Evolutionary conservation across 1,284 basidiomycete species (phyloP), one percentile per base, ranked within the genome.

Genomic region (Sporisorium exsertum): DNA sequence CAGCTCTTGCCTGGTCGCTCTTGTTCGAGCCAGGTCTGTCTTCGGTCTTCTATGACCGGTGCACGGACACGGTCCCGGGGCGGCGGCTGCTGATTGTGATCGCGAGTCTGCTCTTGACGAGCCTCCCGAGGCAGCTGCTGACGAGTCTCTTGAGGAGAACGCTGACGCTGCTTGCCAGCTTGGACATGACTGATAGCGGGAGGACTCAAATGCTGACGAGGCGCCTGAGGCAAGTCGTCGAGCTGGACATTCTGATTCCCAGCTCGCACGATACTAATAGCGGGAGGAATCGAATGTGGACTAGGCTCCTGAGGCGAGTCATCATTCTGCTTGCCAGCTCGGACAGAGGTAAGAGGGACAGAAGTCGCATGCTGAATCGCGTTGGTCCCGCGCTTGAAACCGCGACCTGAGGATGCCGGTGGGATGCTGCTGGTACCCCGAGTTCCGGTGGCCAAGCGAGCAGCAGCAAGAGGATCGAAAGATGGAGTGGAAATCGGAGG

Each of bases 391-490:
- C 49, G 49, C 29, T 50, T 50, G 9, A 50, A 5, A 5, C 27
- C 49, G n/a, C 10, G 29, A 32, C 27, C 49, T 4, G 49, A 29
- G 10, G 49, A 27, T 27, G 27, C 10, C n/a, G n/a, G n/a, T 13
- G 29, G 27, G 15, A n/a, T 27, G 49, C 2, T 33, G 42, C 15
- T 12, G 6, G 20, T 15, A 46, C 24, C 20, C 5, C 27, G 49
- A 10, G 37, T 18, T 20, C 40, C 27, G 51, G 18, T 16, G 12
- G 59, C 52, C 12, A 35, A 40, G 32, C 58, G 58, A 32, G 58
- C 58, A 1, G n/a, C 42, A 18, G 52, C 51, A 10, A 61, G 24
- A 4, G 59, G 51, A 46, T 61, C 59, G 35, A 54, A 61, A 1
- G 42, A 2, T n/a, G 29, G 42, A 20, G n/a, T 20, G 3, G 15